Evolutionary conservation across 2,329 filamentous ascomycete genomes (phyloP).

Genomic region (Fusarium keratoplasticum): DNA sequence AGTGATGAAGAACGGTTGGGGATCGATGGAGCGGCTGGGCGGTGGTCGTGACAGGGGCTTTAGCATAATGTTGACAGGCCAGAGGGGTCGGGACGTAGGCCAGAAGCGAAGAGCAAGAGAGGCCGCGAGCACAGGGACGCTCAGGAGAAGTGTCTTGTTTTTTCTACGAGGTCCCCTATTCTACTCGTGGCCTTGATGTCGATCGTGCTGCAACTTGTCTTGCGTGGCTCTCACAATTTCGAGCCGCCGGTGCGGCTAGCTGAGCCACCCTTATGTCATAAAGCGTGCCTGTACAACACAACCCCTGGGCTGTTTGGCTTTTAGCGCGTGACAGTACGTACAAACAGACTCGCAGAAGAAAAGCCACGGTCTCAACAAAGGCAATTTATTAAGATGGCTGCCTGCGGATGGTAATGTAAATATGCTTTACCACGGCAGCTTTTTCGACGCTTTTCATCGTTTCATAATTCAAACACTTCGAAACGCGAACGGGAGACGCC

Average conservation of each 20-base stretch:
- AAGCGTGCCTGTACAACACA: conserved; percentile 8
- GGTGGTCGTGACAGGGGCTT: conserved; percentile 31
- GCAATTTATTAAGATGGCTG: neutral
- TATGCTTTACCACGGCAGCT: neutral
- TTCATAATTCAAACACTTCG: neutral
- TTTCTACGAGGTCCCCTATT: conserved; percentile 40
- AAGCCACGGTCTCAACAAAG: neutral
- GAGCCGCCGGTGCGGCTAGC: conserved; percentile 33
- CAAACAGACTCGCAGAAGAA: neutral
- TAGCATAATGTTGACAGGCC: conserved; percentile 30
- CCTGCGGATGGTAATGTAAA: neutral
- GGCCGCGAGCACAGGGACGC: conserved; percentile 15
- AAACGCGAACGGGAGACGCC: neutral
- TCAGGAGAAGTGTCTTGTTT: conserved; percentile 35
- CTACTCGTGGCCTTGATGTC: conserved; percentile 43
- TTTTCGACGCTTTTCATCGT: neutral
- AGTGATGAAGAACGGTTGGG: conserved; percentile 42
- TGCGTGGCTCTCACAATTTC: conserved; percentile 48
- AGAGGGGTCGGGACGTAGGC: conserved; percentile 7
- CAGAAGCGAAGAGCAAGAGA: conserved; percentile 12
- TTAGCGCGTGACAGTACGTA: neutral
- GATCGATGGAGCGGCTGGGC: conserved; percentile 31
- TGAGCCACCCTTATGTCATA: conserved; percentile 49
- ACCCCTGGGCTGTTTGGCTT: neutral
- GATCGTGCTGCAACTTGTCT: conserved; percentile 43